Evolutionary conservation across 148 eudicot genomes (phyloP).

Genomic region (Vaccinium myrtillus): DNA sequence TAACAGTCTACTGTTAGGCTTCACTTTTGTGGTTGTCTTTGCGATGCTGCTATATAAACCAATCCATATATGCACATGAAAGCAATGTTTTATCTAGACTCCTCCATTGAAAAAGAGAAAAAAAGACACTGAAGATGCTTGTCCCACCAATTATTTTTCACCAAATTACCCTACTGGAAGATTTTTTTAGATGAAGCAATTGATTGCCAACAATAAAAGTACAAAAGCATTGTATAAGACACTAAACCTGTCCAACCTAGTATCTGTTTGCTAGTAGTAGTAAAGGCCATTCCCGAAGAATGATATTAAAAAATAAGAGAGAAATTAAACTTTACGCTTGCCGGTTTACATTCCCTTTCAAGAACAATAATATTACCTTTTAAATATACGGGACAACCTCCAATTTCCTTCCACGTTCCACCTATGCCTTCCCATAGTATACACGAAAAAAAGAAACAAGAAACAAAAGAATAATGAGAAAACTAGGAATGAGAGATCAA

Average conservation of each 20-base stretch:
- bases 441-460: too few species aligned
- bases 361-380: too few species aligned
- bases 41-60: background rate
- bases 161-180: background rate
- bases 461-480: background rate
- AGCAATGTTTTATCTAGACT: background rate
- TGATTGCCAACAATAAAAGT: background rate
- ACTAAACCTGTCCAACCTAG: background rate
- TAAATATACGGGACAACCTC: too few species aligned
- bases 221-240: background rate
- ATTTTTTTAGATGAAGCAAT: background rate
- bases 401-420: too few species aligned
- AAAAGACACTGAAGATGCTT: background rate
- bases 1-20: background rate
- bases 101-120: background rate
- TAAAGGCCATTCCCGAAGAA: too few species aligned
- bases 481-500: background rate
- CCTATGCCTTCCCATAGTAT: too few species aligned
- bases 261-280: too few species aligned
- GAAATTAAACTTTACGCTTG: too few species aligned
- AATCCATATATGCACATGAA: background rate
- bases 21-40: background rate
- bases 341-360: too few species aligned
- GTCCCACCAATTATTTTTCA: background rate
- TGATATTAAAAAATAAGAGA: too few species aligned